A percentile compares a stretch with the other conserved stretches of the same genome.
Conservation (phyloP, 2,329 filamentous ascomycete genomes). For the Trichoderma atrobrunneum region DNA sequence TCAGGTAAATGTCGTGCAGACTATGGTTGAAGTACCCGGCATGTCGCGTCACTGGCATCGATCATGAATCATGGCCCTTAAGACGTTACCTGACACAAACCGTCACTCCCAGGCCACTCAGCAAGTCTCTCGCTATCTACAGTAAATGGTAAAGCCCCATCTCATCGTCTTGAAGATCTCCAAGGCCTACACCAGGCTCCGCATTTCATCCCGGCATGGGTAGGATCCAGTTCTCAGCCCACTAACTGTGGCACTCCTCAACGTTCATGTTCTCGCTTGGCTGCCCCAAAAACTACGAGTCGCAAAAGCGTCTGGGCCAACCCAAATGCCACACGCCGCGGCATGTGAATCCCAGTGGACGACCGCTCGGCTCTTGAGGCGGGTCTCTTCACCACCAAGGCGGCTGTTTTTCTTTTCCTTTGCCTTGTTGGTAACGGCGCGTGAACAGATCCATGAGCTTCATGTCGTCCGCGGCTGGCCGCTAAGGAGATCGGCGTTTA, state of each 20-base stretch:
- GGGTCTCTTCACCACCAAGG: not conserved
- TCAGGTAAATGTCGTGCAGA: not conserved
- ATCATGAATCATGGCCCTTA: not conserved
- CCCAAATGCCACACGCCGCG: slow-evolving; percentile 8
- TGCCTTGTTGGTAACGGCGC: not conserved
- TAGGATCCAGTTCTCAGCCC: not conserved
- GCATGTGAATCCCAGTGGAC: slow-evolving; percentile 5
- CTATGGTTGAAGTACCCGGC: not conserved
- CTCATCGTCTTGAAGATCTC: not conserved
- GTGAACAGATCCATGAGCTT: not conserved
- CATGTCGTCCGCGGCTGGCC: not conserved
- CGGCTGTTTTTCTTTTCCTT: not conserved
- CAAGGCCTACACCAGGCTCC: not conserved
- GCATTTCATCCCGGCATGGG: not conserved
- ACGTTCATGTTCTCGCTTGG: not conserved
- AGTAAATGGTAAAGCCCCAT: not conserved
- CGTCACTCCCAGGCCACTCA: not conserved
- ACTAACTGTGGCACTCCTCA: not conserved
- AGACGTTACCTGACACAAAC: no score
- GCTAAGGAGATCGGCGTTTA: not conserved
- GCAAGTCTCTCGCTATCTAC: not conserved
- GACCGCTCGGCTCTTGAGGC: not conserved
- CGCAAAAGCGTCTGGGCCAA: slow-evolving; percentile 5
- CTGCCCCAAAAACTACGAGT: not conserved
- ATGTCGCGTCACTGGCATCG: not conserved